Evolutionary conservation across 768 basidiomycete species (phyloP), one percentile per base, ranked within the genome.

Genomic region (Rhizopogon vulgaris): DNA sequence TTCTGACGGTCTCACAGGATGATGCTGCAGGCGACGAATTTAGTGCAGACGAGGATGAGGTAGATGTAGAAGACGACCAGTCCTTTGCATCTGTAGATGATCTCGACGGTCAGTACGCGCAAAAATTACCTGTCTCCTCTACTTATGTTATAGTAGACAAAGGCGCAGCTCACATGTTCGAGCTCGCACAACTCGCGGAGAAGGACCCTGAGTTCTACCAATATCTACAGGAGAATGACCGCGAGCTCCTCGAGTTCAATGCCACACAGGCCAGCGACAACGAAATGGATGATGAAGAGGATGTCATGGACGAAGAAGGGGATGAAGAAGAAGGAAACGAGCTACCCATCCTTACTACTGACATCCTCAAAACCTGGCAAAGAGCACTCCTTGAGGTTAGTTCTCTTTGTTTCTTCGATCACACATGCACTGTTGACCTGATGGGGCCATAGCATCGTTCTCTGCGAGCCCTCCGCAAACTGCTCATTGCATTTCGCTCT

Each of bases 181-280:
- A 95, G 51, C 78, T 99, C 12, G 84, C 89, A 37, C 85, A 89
- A 63, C 79, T 99, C 34, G 90, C 90, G 1, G 88, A 95, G 69
- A 93, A 92, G 66, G 95, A 99, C 67, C 95, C 95, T n/a, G 95
- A 96, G 63, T 99, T 98, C 72, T 99, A 83, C 85, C 92, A 94
- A 70, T 99, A 94, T 65, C 77, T 99, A 2, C 87, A 94, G 72
- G 91, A 98, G 70, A 94, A 99, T 63, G 96, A 99, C 69, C 74
- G 76, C 53, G 94, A 93, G 51, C 73, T 98, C n/a, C 76, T 99
- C 2, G 78, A 90, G 4, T 98, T 98, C 63, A 73, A 82, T 38
- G 71, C 78, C 0, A 60, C 74, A 49, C 69, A 62, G 22, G 68
- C 66, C 1, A 69, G 67, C 1, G 74, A 63, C 3, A 70, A 64